Evolutionary conservation across 306 rosid species (phyloP), one percentile per base, ranked within the genome.

Genomic region (Begonia loranthoides): DNA sequence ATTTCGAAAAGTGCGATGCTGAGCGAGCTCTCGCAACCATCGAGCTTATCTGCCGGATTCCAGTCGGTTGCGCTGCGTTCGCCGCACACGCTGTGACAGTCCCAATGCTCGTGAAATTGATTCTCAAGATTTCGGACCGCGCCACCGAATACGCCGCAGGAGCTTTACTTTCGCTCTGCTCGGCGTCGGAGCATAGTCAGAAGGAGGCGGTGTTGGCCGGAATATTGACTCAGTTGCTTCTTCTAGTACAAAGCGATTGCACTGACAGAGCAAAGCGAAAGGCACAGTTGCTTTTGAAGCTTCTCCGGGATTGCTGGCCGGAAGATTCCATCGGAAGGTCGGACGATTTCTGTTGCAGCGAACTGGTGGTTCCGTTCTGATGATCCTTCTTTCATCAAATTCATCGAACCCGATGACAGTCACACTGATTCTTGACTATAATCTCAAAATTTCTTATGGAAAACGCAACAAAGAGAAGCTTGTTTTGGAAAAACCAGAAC

Each of bases 261-360:
- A 85, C 94, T 51, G 95, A 68, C 55, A 61, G 97, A 55, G 95
- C 89, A 10, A 90, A 90, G 81, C 70, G 95, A 64, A 90, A 90
- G 76, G 93, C 97, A 41, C 94, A 90, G 60, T 55, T 78, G 60
- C 52, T 90, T 76, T 74, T 90, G 57, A 90, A 90, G 85, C 94
- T 82, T 65, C 94, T 90, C 65, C 79, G 94, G 79, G 95, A 90
- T 76, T 90, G 94, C 76, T 90, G 97, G 97, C 97, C 97, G 10
- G 79, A 76, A 49, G 78, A 82, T 59, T 82, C 94, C 15, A 48
- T 82, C 19, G 88, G 80, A 51, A 81, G 82, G 62, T 90, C 94
- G 4, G 90, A 90, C 48, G 97, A 82, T 58, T 90, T 67, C 62
- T 84, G 65, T 62, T 79, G 87, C 77, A 77, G 94, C 41, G 84